phyloP scores from a whole-genome alignment of 495 filamentous ascomycete genomes.

The Penicillium flavigenum region DNA sequence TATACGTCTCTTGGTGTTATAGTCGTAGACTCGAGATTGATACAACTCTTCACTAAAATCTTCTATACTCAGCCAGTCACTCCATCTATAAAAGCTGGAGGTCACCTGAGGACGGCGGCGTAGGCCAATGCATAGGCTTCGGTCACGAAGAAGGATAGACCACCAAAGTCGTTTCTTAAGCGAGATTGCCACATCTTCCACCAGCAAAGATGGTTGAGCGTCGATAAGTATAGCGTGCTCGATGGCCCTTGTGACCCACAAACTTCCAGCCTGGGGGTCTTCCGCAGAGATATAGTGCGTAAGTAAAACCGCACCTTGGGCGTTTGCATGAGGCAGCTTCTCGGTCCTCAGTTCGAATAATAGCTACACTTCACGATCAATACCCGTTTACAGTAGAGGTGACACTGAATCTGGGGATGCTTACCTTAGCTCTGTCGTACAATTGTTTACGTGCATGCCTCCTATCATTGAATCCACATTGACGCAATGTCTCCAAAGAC shows the following conservation, averaged over 20 bases:
- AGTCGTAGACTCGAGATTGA: conserved; percentile 42
- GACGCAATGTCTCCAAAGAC: conserved; percentile 37
- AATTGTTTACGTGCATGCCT: conserved; percentile 43
- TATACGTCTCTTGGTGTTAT: conserved; percentile 41
- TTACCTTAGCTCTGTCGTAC: conserved; percentile 46
- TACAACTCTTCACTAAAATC: conserved; percentile 47
- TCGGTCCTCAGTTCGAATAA: conserved; percentile 35
- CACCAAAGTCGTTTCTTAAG: conserved; percentile 52
- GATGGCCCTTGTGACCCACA: conserved; percentile 48
- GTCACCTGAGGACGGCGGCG: conserved; percentile 49
- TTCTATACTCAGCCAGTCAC: conserved; percentile 34
- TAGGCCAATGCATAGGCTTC: conserved; percentile 48
- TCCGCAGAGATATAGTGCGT: conserved; percentile 37
- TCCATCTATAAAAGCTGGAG: conserved; percentile 34
- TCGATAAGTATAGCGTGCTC: conserved; percentile 48
- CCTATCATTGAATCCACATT: conserved; percentile 46
- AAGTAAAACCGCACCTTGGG: conserved; percentile 48
- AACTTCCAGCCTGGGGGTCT: conserved; percentile 45
- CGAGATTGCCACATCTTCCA: conserved; percentile 19
- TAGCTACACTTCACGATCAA: conserved; percentile 13
- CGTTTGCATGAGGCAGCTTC: conserved; percentile 30
- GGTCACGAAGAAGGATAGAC: conserved; percentile 53
- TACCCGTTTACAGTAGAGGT: not conserved
- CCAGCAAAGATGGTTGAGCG: conserved; percentile 26
- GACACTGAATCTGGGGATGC: not conserved